These are phyloP conservation scores for Ustilago bromivora DNA, from an alignment of 1,284 basidiomycete genomes.

Conservation along the genomic window DNA sequence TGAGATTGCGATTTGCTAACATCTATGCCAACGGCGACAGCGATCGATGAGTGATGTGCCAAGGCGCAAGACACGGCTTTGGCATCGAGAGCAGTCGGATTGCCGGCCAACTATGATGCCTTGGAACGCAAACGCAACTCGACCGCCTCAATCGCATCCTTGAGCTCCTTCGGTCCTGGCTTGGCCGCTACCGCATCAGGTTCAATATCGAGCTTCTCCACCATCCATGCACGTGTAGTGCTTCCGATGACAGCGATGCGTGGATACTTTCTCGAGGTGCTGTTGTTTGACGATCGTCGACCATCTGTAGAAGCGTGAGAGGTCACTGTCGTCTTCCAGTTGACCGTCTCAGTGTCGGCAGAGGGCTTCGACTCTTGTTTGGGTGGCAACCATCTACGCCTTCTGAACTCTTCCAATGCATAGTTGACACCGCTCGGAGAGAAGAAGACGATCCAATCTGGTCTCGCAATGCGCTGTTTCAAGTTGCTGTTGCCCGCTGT, in stretches of 20 bases:
- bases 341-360: conserved; percentile 7
- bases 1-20: conserved; percentile 3
- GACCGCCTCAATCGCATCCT: conserved; percentile 59
- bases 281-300: background rate
- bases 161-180: conserved; percentile 61
- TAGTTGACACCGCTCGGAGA: conserved; percentile 67
- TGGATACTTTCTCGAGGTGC: conserved; percentile 40
- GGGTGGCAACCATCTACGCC: conserved; percentile 56
- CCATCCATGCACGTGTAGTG: conserved; percentile 60
- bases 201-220: conserved; percentile 52
- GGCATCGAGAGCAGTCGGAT: background rate
- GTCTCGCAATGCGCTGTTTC: conserved; percentile 33
- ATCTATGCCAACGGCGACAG: conserved; percentile 1
- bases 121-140: conserved; percentile 43
- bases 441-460: conserved; percentile 68
- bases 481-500: background rate
- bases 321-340: conserved; percentile 28
- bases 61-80: too few relatives aligned
- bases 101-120: conserved; percentile 2
- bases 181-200: conserved; percentile 61
- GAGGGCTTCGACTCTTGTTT: background rate
- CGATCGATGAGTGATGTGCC: too few relatives aligned
- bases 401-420: conserved; percentile 56
- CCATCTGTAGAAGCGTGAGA: conserved; percentile 15
- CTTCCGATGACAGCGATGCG: conserved; percentile 62